phyloP scores from a whole-genome alignment of 139 green algal genomes.

The Chlorella sp. region DNA sequence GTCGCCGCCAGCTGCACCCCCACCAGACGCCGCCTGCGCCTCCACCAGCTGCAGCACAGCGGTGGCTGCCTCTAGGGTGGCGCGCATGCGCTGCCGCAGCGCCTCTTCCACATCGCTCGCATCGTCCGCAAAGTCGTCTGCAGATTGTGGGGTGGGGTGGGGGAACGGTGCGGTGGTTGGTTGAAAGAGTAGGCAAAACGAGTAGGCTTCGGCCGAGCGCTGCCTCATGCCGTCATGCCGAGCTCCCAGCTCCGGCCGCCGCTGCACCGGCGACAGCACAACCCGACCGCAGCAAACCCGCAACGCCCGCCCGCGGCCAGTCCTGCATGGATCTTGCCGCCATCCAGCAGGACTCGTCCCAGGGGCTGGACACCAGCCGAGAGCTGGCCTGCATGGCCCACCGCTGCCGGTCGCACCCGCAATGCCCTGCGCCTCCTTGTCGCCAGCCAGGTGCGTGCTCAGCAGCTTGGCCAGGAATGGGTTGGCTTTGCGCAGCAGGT shows the following conservation, averaged over 20 bases:
- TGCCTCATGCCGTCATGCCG: too few species aligned
- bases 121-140: constrained; percentile 37
- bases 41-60: constrained; percentile 26
- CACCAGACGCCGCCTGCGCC: not conserved
- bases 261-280: not conserved
- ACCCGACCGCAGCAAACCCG: not conserved
- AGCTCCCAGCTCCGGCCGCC: too few species aligned
- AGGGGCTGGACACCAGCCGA: constrained; percentile 70
- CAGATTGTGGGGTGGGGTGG: not conserved
- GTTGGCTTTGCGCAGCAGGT: constrained; percentile 38
- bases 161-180: too few species aligned
- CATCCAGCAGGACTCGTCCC: constrained; percentile 64
- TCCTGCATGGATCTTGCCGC: constrained; percentile 75
- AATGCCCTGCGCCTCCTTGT: constrained; percentile 6
- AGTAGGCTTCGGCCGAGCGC: too few species aligned
- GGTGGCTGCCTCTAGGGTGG: constrained; percentile 30
- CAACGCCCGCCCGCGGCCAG: too few species aligned
- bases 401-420: not conserved
- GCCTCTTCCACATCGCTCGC: constrained; percentile 12
- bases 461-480: constrained; percentile 48
- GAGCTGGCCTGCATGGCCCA: constrained; percentile 76
- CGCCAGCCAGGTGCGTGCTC: constrained; percentile 4
- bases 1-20: not conserved
- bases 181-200: too few species aligned
- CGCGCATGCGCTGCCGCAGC: constrained; percentile 36